Base-by-base conservation (phyloP, 208 protist species). In the Trypanosoma grayi region DNA sequence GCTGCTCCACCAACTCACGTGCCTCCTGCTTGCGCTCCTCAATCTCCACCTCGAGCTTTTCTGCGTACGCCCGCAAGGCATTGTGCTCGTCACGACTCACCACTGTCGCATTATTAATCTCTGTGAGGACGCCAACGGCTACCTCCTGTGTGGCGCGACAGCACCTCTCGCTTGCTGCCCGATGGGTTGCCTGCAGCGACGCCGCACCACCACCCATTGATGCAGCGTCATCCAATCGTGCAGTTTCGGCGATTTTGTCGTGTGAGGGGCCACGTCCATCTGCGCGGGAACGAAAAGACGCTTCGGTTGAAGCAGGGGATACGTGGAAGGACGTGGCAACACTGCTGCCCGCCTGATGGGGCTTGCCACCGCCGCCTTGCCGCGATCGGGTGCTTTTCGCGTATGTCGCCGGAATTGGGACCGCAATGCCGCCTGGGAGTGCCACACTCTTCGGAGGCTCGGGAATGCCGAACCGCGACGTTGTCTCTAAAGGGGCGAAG, bases 61-160 rank as follows among this genome's bases (percentile, higher is more conserved):
- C 54, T 20, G 67, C 43, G 13, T 76, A 41, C 25, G 53, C 55
- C 31, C 74, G 50, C 39, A 92, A 55, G 2, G 52, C 43, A 3
- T 78, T 73, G 60, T 92, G 85, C 22, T 78, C 78, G 36, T 70
- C 61, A 27, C 59, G 69, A 46, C 73, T 33, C 4, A 95, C 73
- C 16, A 74, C 77, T 1, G 61, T 81, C 4, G 73, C 73, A 20
- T 64, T 56, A 41, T 75, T 76, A 40, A 81, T 86, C 4, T 95
- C 86, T 8, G 90, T 95, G 50, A 92, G 67, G 27, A 78, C 87
- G 11, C 67, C 79, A 37, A 84, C 75, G 43, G 77, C 83, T 14
- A 81, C 59, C 1, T 51, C 27, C 57, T 87, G 79, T 27, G 75
- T 86, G 31, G 57, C 66, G n/a, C 57, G 63, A 4, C 58, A 52